These are phyloP conservation scores for Diaporthe sp. DNA, from an alignment of 2,329 filamentous ascomycete species.

Conservation along the genomic window DNA sequence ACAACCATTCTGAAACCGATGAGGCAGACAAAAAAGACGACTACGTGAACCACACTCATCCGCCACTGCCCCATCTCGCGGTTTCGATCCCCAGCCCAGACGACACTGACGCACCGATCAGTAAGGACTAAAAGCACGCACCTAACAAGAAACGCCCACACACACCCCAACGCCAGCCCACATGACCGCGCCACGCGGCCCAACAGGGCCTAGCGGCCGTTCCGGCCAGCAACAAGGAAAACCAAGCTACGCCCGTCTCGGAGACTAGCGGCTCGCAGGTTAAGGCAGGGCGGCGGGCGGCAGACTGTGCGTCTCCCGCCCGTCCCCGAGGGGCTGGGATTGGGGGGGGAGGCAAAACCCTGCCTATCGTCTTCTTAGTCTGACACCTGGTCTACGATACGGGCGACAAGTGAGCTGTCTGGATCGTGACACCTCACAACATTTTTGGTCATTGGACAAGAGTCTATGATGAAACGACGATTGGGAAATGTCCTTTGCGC, in stretches of 20 bases:
- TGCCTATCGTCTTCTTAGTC: background rate
- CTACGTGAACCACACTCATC: background rate
- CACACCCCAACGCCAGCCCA: constrained; percentile 4
- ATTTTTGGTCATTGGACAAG: background rate
- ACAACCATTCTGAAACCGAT: background rate
- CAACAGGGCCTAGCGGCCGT: constrained; percentile 12
- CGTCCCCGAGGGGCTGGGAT: constrained; percentile 1
- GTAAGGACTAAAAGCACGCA: background rate
- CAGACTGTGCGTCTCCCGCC: constrained; percentile 23
- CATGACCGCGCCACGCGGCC: constrained; percentile 20
- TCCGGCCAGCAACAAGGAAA: background rate
- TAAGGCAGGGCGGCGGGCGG: background rate
- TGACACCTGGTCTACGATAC: background rate
- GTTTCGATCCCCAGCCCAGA: background rate
- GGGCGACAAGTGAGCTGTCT: background rate
- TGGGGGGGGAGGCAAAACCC: too few species aligned
- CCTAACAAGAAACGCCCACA: background rate
- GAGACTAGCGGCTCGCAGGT: constrained; percentile 15
- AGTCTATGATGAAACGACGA: constrained; percentile 18
- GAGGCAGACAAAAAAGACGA: background rate
- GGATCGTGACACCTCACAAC: background rate
- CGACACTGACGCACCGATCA: constrained; percentile 6
- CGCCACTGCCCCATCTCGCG: background rate
- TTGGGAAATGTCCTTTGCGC: background rate
- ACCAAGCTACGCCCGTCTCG: constrained; percentile 19